These are phyloP conservation scores for Talaromyces wortmannii DNA, from an alignment of 495 filamentous ascomycete genomes.

Conservation along the genomic window DNA sequence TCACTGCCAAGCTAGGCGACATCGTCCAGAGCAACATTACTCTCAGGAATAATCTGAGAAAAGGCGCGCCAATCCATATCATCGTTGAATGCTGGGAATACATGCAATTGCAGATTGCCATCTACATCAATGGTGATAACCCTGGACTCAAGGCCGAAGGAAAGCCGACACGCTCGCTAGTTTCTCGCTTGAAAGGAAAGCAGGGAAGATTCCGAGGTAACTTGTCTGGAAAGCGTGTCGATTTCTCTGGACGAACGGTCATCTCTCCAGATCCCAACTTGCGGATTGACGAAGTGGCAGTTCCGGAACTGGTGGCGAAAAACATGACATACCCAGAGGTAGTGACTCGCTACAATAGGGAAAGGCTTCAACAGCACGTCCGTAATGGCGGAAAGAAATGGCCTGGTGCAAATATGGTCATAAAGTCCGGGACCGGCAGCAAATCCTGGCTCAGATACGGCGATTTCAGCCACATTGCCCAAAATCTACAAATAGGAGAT, in stretches of 20 bases:
- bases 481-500: conserved; percentile 72
- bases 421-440: conserved; percentile 61
- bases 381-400: conserved; percentile 66
- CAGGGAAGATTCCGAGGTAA: conserved; percentile 97
- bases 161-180: conserved; percentile 85
- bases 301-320: conserved; percentile 82
- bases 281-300: conserved; percentile 86
- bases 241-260: conserved; percentile 95
- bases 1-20: conserved; percentile 90
- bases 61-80: conserved; percentile 74
- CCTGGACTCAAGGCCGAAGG: conserved; percentile 73
- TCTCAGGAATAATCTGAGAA: conserved; percentile 69
- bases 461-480: conserved; percentile 57
- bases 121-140: conserved; percentile 97
- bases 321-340: conserved; percentile 93
- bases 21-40: conserved; percentile 85
- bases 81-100: conserved; percentile 99
- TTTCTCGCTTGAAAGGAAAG: conserved; percentile 92
- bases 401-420: conserved; percentile 80
- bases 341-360: conserved; percentile 73
- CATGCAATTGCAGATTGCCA: conserved; percentile 85
- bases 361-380: conserved; percentile 68
- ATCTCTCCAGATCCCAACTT: conserved; percentile 96
- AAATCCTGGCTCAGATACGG: conserved; percentile 72
- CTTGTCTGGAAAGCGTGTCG: conserved; percentile 94